Evolutionary conservation across 176 grass and related monocot genomes (phyloP).

Genomic region (Zoysia pacifica): DNA sequence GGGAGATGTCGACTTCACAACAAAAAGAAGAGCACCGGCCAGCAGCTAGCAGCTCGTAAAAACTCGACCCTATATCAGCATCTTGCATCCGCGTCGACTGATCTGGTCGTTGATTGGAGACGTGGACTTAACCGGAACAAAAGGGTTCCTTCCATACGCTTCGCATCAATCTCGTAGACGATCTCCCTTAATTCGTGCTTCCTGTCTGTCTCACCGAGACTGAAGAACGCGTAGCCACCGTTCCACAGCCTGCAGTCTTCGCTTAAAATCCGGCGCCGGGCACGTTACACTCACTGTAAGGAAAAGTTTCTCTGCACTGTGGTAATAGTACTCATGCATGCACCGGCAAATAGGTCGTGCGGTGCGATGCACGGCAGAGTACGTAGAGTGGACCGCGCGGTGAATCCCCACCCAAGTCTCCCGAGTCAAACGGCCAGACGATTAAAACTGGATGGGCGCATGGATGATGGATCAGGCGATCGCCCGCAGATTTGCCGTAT

Average conservation of each 20-base stretch:
- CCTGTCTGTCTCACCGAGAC: background rate
- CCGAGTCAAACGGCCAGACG: background rate
- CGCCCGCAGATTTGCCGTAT: background rate
- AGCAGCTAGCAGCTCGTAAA: too few relatives aligned
- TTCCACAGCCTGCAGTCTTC: background rate
- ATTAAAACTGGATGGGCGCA: too few relatives aligned
- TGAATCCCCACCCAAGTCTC: background rate
- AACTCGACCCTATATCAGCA: background rate
- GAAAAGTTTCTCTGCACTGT: background rate
- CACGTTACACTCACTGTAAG: background rate
- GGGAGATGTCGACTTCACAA: conserved; percentile 1
- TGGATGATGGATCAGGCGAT: too few relatives aligned
- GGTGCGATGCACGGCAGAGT: background rate
- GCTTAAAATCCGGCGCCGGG: too few relatives aligned
- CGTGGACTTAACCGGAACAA: conserved; percentile 23
- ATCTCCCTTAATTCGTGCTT: background rate
- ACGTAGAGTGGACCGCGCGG: background rate
- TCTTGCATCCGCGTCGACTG: background rate
- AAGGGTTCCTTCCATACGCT: background rate
- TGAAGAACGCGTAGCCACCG: background rate
- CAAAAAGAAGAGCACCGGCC: background rate
- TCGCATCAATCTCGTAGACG: background rate
- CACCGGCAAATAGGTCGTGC: background rate
- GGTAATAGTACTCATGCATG: background rate
- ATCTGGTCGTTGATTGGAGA: background rate